Base-by-base conservation (phyloP, 73 alveolate species). In the Stentor coeruleus region DNA sequence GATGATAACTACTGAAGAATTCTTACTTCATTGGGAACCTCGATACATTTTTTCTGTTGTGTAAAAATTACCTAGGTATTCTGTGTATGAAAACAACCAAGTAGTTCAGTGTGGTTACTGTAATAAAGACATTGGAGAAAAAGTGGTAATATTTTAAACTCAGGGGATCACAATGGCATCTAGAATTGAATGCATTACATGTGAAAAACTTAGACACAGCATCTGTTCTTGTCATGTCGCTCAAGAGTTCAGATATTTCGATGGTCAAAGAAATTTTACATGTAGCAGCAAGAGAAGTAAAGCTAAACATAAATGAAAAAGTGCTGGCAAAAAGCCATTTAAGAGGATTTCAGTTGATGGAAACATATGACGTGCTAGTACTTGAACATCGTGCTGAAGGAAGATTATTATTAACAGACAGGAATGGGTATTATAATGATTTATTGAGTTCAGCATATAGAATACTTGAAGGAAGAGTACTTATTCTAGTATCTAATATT, bases 121-220 rank as follows among this genome's bases (percentile, higher is more conserved):
- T 33, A 31, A 31, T 14, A 66, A 66, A 31, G 11, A 26, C 33
- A 37, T 66, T 28, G 79, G 42, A 33, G 49, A 2, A 37, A 66
- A 66, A 66, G 79, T 20, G 79, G 79, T 66, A 66, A 66, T 20
- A 1, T 66, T 66, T 26, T 49, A 28, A 66, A 66, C n/a, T 66
- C 79, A 66, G 79, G 79, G 79, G 79, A 28, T 66, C 37, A 31
- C 79, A 66, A 33, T 66, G 79, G 79, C 79, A 66, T 31, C 33
- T 66, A 15, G 79, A 66, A 15, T 31, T 31, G n/a, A 66, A 40
- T 66, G n/a, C 41, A 26, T 66, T 66, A 33, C 11, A 66, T 66
- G 11, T 66, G 79, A 66, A 66, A 66, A 66, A 40, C 37, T 20
- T 66, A 0, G 79, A 0, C 3, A 66, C n/a, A 26, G 79, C 79